phyloP scores from a whole-genome alignment of 352 stramenopile species.

The Globisporangium cylindrosporum region DNA sequence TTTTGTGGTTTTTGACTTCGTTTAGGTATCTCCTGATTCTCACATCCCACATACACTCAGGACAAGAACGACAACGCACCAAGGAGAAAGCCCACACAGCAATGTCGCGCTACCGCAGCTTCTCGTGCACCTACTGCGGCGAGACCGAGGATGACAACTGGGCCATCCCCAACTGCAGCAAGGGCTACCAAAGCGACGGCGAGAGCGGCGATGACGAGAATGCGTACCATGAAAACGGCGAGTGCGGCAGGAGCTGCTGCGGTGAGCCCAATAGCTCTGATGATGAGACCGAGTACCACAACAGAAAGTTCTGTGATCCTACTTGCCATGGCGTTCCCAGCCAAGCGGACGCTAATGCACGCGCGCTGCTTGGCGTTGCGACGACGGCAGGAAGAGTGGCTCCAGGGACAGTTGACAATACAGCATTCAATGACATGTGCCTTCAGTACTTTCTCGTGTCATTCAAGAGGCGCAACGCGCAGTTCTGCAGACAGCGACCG shows the following conservation, averaged over 20 bases:
- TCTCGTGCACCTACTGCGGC: not conserved
- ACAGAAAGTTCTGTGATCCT: not conserved
- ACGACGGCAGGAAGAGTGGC: not conserved
- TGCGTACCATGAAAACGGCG: not conserved
- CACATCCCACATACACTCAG: no score
- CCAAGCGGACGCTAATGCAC: not conserved
- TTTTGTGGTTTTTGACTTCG: no score
- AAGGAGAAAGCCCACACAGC: no score
- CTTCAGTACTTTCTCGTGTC: not conserved
- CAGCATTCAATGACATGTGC: not conserved
- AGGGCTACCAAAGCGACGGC: not conserved
- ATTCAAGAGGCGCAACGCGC: not conserved
- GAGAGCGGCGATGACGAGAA: not conserved
- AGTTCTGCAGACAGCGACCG: not conserved
- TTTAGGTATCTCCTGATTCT: no score
- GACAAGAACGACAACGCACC: no score
- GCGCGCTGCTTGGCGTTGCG: not conserved
- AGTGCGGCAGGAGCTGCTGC: not conserved
- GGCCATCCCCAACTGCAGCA: not conserved
- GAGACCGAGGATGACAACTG: not conserved
- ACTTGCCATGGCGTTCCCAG: not conserved
- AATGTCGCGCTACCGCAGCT: no score
- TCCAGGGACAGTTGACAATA: not conserved
- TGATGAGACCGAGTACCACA: not conserved
- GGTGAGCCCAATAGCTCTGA: not conserved